These are phyloP conservation scores for Fusarium tanahbumbuense DNA, from an alignment of 2,329 filamentous ascomycete species.

Conservation along the genomic window DNA sequence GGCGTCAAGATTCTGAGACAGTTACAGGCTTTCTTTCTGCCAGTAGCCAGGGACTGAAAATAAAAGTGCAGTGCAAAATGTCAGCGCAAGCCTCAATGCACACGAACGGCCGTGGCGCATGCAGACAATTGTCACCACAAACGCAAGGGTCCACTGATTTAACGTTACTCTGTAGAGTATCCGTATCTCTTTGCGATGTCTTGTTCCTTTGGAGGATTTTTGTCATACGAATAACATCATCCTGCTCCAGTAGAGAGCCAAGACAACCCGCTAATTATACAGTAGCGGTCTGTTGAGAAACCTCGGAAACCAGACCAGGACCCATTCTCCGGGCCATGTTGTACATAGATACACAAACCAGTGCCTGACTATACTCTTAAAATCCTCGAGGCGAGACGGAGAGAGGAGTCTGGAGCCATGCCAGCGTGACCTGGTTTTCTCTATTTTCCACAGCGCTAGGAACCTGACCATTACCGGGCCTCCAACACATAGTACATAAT, in stretches of 20 bases:
- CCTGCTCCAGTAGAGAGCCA: background rate
- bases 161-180: conserved; percentile 18
- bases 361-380: conserved; percentile 7
- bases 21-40: conserved; percentile 5
- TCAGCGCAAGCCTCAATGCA: conserved; percentile 29
- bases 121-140: conserved; percentile 8
- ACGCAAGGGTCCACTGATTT: background rate
- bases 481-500: conserved; percentile 19
- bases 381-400: conserved; percentile 11
- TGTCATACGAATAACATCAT: conserved; percentile 18
- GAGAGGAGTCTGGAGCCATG: conserved; percentile 31
- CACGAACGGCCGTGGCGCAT: conserved; percentile 33
- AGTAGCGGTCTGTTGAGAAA: conserved; percentile 36
- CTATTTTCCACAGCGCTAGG: conserved; percentile 32
- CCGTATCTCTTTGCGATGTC: conserved; percentile 16
- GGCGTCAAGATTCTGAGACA: conserved; percentile 27
- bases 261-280: conserved; percentile 11
- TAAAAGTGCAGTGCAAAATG: conserved; percentile 6
- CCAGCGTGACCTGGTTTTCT: conserved; percentile 30
- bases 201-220: conserved; percentile 3
- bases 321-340: conserved; percentile 27
- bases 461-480: conserved; percentile 19
- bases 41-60: background rate
- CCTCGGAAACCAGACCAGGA: conserved; percentile 25
- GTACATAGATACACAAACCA: conserved; percentile 7